Conservation (phyloP, 108 stramenopile genomes). For the Skeletonema potamos region DNA sequence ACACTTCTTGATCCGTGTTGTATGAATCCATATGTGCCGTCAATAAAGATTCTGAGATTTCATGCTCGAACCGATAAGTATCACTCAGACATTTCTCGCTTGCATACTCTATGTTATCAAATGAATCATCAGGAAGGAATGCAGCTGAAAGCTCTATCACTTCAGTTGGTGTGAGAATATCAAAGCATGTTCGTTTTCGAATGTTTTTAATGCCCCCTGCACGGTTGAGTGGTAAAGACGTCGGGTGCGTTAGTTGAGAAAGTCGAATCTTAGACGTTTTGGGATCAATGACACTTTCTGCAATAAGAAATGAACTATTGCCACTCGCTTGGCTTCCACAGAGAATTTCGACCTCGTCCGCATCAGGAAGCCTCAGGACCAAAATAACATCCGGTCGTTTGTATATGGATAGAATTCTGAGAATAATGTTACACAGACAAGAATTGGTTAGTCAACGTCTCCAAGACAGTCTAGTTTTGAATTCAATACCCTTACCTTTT, state of each 20-base stretch:
- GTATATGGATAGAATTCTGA: slow-evolving; percentile 47
- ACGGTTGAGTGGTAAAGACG: slow-evolving; percentile 22
- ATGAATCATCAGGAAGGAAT: slow-evolving; percentile 1
- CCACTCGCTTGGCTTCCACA: slow-evolving; percentile 13
- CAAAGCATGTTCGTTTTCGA: slow-evolving; percentile 62
- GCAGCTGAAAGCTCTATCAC: slow-evolving; percentile 61
- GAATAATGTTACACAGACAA: background rate
- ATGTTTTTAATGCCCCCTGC: slow-evolving; percentile 23
- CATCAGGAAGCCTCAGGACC: slow-evolving; percentile 53
- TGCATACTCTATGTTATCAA: slow-evolving; percentile 4
- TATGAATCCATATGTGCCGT: slow-evolving; percentile 38
- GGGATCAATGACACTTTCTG: slow-evolving; percentile 73
- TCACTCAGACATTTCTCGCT: slow-evolving; percentile 17
- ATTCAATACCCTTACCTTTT: slow-evolving; percentile 4
- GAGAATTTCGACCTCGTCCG: slow-evolving; percentile 53
- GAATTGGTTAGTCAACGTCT: background rate
- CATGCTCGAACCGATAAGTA: slow-evolving; percentile 47
- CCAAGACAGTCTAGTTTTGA: background rate
- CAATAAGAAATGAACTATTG: slow-evolving; percentile 54
- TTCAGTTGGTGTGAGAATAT: slow-evolving; percentile 67
- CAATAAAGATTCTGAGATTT: slow-evolving; percentile 54
- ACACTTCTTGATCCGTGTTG: slow-evolving; percentile 28
- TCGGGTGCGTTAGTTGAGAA: slow-evolving; percentile 70
- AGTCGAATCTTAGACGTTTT: slow-evolving; percentile 73
- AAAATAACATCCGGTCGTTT: slow-evolving; percentile 59